Percentiles rank a stretch among this genome's conserved stretches.
These are phyloP conservation scores for Citrus trifoliata DNA, from an alignment of 345 rosid species.

Conservation along the genomic window DNA sequence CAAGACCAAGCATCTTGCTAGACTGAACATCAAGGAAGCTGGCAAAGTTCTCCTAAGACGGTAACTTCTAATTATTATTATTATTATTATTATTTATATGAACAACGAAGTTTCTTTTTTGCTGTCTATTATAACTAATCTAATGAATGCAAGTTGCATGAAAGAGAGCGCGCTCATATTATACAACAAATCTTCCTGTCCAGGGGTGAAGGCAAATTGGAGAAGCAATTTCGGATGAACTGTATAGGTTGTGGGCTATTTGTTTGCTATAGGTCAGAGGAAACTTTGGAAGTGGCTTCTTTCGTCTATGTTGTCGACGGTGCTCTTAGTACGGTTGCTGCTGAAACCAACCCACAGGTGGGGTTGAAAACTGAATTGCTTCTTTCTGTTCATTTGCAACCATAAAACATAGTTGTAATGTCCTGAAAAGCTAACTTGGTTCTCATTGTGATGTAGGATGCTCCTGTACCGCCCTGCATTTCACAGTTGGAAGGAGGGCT, in stretches of 20 bases:
- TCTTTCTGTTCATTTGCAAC: neutral
- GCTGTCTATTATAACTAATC: too few species aligned
- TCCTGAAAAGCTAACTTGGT: neutral
- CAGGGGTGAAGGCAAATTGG: conserved; percentile 92
- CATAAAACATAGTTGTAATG: neutral
- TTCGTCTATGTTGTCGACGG: conserved; percentile 76
- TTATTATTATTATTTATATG: too few species aligned
- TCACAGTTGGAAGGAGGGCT: conserved; percentile 90
- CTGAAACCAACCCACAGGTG: conserved; percentile 95
- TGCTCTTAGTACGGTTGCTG: conserved; percentile 84
- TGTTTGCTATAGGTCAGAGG: conserved; percentile 93
- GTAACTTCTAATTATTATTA: conserved; percentile 24
- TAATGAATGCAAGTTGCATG: too few species aligned
- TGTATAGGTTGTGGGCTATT: conserved; percentile 87
- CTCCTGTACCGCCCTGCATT: conserved; percentile 94
- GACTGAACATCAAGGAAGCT: conserved; percentile 67
- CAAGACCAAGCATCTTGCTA: conserved; percentile 89
- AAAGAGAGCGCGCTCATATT: neutral
- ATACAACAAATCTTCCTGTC: conserved; percentile 6
- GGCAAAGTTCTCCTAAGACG: conserved; percentile 88
- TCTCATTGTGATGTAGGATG: conserved; percentile 47
- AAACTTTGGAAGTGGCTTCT: conserved; percentile 68
- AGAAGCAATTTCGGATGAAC: conserved; percentile 98
- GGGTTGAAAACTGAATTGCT: too few species aligned
- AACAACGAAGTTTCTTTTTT: too few species aligned